These are phyloP conservation scores for Candida berthetii DNA, from an alignment of 805 yeast genomes.

Conservation along the genomic window DNA sequence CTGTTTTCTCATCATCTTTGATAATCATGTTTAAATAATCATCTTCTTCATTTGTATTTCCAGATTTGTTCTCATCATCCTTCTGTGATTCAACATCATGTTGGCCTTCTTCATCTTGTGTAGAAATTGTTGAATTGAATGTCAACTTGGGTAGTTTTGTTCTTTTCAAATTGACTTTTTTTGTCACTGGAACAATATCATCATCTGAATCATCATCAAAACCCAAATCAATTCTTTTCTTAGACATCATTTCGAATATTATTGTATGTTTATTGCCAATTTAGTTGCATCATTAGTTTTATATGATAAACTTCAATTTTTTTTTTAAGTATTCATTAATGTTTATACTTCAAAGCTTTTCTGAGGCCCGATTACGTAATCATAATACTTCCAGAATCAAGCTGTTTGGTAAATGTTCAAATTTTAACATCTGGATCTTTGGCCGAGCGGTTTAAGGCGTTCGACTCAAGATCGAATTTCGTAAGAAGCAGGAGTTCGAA, in stretches of 20 bases:
- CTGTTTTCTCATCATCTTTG: conserved; percentile 7
- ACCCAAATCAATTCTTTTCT: conserved; percentile 12
- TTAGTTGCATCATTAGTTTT: no score
- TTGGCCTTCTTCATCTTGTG: conserved; percentile 2
- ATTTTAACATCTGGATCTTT: conserved; percentile 1
- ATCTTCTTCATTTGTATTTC: conserved; percentile 10
- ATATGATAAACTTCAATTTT: no score
- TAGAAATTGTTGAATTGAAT: conserved; percentile 1
- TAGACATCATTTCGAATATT: no score
- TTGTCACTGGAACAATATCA: conserved; percentile 1
- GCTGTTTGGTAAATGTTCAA: no score
- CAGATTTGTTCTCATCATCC: conserved; percentile 2
- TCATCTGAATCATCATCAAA: conserved; percentile 12
- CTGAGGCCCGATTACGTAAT: no score
- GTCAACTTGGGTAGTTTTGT: not conserved
- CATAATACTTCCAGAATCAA: no score
- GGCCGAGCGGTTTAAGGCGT: conserved; percentile 4
- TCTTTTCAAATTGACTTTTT: not conserved
- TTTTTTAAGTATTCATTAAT: no score
- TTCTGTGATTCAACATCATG: conserved; percentile 6
- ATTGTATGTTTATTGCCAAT: no score
- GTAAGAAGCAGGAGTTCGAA: no score
- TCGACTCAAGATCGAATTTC: not conserved
- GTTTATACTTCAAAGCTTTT: no score
- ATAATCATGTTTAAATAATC: conserved; percentile 24